These are phyloP conservation scores for Phytopythium montanum DNA, from an alignment of 352 stramenopile genomes.

Conservation along the genomic window DNA sequence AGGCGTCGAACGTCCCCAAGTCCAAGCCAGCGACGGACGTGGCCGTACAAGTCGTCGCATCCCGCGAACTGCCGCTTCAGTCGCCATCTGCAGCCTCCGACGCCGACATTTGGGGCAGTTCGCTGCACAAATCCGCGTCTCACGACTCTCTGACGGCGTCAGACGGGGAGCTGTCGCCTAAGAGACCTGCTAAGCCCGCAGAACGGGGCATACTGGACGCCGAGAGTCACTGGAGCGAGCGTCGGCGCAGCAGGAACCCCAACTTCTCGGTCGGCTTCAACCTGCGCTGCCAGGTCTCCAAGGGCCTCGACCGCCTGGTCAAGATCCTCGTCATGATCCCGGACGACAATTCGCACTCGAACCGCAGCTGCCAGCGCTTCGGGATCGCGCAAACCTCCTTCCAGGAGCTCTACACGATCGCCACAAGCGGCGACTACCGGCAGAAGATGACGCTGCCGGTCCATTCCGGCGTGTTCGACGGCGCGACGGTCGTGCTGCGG, in stretches of 20 bases:
- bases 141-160: slow-evolving; percentile 1
- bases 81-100: background rate
- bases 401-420: slow-evolving; percentile 69
- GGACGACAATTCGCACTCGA: slow-evolving; percentile 58
- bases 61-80: slow-evolving; percentile 40
- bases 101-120: slow-evolving; percentile 4
- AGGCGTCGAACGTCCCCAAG: slow-evolving; percentile 23
- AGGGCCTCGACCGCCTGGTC: slow-evolving; percentile 58
- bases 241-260: slow-evolving; percentile 53
- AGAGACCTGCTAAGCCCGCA: background rate
- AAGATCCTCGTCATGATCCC: slow-evolving; percentile 79
- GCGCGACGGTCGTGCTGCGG: slow-evolving; percentile 56
- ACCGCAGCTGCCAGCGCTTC: slow-evolving; percentile 65
- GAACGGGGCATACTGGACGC: slow-evolving; percentile 29
- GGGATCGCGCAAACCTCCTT: slow-evolving; percentile 74
- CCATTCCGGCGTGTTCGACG: slow-evolving; percentile 54
- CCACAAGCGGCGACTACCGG: slow-evolving; percentile 48
- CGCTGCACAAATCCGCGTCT: slow-evolving; percentile 6
- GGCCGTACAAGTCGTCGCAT: slow-evolving; percentile 62
- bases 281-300: slow-evolving; percentile 40
- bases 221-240: slow-evolving; percentile 74
- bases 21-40: slow-evolving; percentile 57
- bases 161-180: slow-evolving; percentile 2
- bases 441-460: slow-evolving; percentile 68
- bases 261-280: slow-evolving; percentile 69